phyloP scores from a whole-genome alignment of 441 rosid species.

The Pelargonium australe region DNA sequence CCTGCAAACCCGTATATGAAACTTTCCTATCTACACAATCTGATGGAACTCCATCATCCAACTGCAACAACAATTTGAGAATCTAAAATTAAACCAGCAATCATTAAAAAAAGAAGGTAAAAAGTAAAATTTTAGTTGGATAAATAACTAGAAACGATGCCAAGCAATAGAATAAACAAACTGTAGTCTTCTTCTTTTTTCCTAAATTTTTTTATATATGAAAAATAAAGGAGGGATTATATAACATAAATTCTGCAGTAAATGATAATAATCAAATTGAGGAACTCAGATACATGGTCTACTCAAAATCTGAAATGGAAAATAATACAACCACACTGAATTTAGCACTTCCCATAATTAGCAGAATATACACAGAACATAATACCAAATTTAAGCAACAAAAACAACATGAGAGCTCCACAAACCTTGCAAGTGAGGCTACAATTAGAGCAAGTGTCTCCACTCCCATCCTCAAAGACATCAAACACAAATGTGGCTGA shows the following conservation, averaged over 20 bases:
- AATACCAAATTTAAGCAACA: slow-evolving; percentile 4
- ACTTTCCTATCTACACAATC: slow-evolving; percentile 46
- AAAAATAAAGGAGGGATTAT: no score
- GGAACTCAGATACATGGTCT: no score
- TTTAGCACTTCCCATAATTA: neutral
- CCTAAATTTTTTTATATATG: no score
- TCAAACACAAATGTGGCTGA: slow-evolving; percentile 64
- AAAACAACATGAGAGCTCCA: neutral
- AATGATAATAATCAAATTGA: no score
- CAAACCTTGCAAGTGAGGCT: slow-evolving; percentile 59
- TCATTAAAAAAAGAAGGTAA: neutral
- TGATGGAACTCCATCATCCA: slow-evolving; percentile 51
- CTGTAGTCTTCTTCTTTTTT: no score
- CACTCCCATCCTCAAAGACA: slow-evolving; percentile 41
- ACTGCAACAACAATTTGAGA: slow-evolving; percentile 37
- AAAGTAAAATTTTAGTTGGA: neutral
- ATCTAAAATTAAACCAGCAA: neutral
- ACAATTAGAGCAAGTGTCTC: slow-evolving; percentile 42
- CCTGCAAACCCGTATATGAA: slow-evolving; percentile 47
- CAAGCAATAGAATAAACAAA: no score
- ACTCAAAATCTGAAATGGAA: neutral
- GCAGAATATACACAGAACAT: no score
- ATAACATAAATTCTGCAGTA: no score
- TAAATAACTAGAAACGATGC: no score
- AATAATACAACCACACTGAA: neutral